phyloP scores from a whole-genome alignment of 495 filamentous ascomycete species.

The Entonaema liquescens region DNA sequence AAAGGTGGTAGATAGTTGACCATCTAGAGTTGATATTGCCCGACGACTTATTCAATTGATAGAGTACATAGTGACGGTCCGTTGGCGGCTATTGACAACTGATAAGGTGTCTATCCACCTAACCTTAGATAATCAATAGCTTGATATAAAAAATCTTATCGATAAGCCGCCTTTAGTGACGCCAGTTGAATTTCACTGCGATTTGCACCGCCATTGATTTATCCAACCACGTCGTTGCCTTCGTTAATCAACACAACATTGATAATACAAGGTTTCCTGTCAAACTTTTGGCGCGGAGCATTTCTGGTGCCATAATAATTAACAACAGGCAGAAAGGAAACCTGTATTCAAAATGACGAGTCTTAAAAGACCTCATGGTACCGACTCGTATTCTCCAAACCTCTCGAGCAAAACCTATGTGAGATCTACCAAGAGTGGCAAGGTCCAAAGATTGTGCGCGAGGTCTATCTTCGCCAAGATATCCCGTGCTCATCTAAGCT shows the following conservation, averaged over 20 bases:
- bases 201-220: conserved; percentile 18
- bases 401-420: conserved; percentile 94
- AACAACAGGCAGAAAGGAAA: conserved; percentile 10
- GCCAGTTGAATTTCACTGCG: not conserved
- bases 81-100: conserved; percentile 7
- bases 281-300: not conserved
- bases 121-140: not conserved
- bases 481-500: conserved; percentile 96
- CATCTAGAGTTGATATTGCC: not conserved
- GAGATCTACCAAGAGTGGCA: conserved; percentile 89
- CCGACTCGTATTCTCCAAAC: conserved; percentile 74
- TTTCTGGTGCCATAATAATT: not conserved
- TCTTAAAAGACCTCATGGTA: conserved; percentile 76
- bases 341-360: conserved; percentile 75
- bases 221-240: not conserved
- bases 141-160: conserved; percentile 23
- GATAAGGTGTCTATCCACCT: not conserved
- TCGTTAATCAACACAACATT: not conserved
- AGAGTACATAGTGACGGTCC: conserved; percentile 2
- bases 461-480: conserved; percentile 94
- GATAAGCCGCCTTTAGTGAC: conserved; percentile 27
- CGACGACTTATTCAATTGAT: not conserved
- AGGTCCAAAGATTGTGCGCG: conserved; percentile 97
- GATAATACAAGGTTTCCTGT: not conserved
- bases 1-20: conserved; percentile 1